Evolutionary conservation across 805 yeast species (phyloP), one percentile per base, ranked within the genome.

Genomic region (Pichia californica): DNA sequence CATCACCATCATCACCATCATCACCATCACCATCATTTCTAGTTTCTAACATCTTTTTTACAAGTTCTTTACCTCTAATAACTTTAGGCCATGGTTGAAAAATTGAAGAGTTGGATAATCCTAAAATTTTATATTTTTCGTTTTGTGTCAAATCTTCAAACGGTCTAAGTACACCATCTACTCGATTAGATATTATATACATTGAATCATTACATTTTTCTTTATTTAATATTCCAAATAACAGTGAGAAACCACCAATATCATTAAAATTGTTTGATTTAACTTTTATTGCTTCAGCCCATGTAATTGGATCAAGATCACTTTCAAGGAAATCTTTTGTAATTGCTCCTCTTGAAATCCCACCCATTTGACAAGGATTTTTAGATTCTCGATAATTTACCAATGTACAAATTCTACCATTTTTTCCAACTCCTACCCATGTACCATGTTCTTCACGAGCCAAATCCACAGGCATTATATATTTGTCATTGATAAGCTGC

Each of bases 401-500:
- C 23, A 91, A 69, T 2, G 83, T 83, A 0, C 94, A 84, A 2
- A 89, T 45, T 46, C 72, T 70, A 0, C 87, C 87, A 3, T 52
- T 57, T 26, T 67, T 66, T 23, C 49, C 54, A 2, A 83, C 72
- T 0, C 95, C 97, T 1, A 87, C 76, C 99, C 99, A 93, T 0
- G 97, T 86, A 1, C 99, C 97, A 49, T 77, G 86, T 43, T 79
- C 88, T 1, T 69, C 63, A 29, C 88, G 62, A 1, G 81, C 87
- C 53, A 84, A 59, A 59, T 91, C 97, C 31, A 71, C 63, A 0
- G 97, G 97, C 7, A 83, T 74, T 10, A 87, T 57, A 1, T 83
- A 63, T 10, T 56, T 38, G 13, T 43, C 39, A 5, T 32, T 25
- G 43, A 45, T 67, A 61, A 42, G 68, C 51, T 41, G 58, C 54